A percentile compares a stretch with the other conserved stretches of the same genome.
Evolutionary conservation across 805 yeast species (phyloP).

Genomic region (Tetrapisispora namnaoensis): DNA sequence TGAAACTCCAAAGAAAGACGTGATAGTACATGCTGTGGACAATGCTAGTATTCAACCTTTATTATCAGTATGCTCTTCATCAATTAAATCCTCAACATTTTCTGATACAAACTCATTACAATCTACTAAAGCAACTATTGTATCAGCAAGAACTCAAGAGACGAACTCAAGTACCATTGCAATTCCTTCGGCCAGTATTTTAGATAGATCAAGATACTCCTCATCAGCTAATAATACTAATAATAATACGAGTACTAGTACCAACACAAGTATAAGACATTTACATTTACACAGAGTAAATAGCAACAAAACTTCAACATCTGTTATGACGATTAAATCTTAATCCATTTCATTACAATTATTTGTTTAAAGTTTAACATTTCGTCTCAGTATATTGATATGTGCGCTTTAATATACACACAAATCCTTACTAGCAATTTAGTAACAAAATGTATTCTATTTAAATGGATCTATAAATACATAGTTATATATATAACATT

Average conservation of each 20-base stretch:
- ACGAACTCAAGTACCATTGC: constrained; percentile 60
- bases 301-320: constrained; percentile 14
- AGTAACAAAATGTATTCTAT: neutral
- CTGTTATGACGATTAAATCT: constrained; percentile 14
- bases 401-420: neutral
- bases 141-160: constrained; percentile 32
- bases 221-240: constrained; percentile 2
- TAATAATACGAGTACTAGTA: neutral
- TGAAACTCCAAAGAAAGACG: constrained; percentile 10
- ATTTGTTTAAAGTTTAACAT: neutral
- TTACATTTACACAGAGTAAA: constrained; percentile 13
- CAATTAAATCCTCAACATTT: constrained; percentile 30
- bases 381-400: no score
- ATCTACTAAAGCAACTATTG: constrained; percentile 30
- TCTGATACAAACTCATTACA: constrained; percentile 29
- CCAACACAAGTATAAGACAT: constrained; percentile 11
- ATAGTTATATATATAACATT: neutral
- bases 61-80: constrained; percentile 28
- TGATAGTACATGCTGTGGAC: constrained; percentile 9
- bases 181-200: constrained; percentile 63
- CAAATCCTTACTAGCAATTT: neutral
- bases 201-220: constrained; percentile 38
- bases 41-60: constrained; percentile 28
- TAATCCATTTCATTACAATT: neutral
- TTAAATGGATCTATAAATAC: neutral